These are phyloP conservation scores for Xylariaceae sp. DNA, from an alignment of 2,329 filamentous ascomycete species.

Conservation along the genomic window DNA sequence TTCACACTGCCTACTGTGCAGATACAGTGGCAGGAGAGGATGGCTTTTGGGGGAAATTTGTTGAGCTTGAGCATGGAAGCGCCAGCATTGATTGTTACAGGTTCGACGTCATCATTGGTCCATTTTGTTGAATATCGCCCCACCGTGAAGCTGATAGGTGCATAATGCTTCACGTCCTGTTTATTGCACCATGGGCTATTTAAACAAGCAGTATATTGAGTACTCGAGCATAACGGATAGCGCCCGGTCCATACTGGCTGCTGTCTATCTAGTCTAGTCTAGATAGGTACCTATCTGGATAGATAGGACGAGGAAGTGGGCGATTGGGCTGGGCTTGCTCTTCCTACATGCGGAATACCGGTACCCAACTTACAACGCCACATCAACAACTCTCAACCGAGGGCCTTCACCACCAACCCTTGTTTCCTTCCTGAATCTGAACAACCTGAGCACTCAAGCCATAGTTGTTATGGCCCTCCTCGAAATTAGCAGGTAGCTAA, in stretches of 20 bases:
- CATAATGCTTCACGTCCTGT: neutral
- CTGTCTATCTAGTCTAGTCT: too few relatives aligned
- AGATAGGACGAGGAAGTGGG: too few relatives aligned
- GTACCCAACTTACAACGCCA: neutral
- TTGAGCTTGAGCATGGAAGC: constrained; percentile 3
- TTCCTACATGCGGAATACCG: too few relatives aligned
- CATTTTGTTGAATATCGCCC: neutral
- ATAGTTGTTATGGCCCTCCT: constrained; percentile 10
- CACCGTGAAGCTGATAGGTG: neutral
- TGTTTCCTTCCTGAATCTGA: neutral
- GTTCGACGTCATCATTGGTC: constrained; percentile 15
- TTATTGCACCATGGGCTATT: neutral
- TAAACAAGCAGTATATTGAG: neutral
- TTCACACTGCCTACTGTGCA: neutral
- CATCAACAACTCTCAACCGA: neutral
- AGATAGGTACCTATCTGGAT: neutral
- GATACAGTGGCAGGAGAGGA: neutral
- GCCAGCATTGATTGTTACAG: neutral
- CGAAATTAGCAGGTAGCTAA: constrained; percentile 3
- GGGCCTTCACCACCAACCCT: neutral
- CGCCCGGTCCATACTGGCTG: too few relatives aligned
- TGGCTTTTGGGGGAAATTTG: constrained; percentile 5
- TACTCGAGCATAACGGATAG: neutral
- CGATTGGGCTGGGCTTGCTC: too few relatives aligned
- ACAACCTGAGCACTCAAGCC: neutral